A percentile compares a stretch with the other conserved stretches of the same genome.
Evolutionary conservation across 2,329 filamentous ascomycete genomes (phyloP).

Genomic region (Stachybotrys chartarum): DNA sequence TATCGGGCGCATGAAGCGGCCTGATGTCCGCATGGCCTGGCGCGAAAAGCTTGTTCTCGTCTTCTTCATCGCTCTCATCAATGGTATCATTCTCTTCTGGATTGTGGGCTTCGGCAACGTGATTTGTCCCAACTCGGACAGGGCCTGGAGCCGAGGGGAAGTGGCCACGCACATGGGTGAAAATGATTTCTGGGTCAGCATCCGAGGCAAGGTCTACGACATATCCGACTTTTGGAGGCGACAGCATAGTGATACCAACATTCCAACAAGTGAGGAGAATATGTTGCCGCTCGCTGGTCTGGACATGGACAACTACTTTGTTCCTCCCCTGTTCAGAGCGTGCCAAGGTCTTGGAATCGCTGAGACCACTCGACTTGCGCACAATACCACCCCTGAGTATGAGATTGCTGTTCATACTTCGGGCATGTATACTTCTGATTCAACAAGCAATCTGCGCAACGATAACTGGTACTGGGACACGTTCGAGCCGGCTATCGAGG

Average conservation of each 20-base stretch:
- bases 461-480: constrained; percentile 68
- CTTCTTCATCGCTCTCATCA: constrained; percentile 72
- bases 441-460: constrained; percentile 49
- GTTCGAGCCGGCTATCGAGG: constrained; percentile 73
- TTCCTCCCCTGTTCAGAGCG: constrained; percentile 64
- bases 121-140: constrained; percentile 85
- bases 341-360: constrained; percentile 67
- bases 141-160: constrained; percentile 72
- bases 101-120: constrained; percentile 80
- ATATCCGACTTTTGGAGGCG: constrained; percentile 79
- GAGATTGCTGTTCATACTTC: constrained; percentile 60
- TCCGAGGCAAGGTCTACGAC: constrained; percentile 87
- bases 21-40: constrained; percentile 96
- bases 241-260: constrained; percentile 70
- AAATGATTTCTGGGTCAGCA: constrained; percentile 78
- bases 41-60: constrained; percentile 87
- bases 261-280: constrained; percentile 48
- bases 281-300: constrained; percentile 77
- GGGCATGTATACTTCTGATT: constrained; percentile 51
- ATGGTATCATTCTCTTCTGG: constrained; percentile 80
- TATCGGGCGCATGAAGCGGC: constrained; percentile 91
- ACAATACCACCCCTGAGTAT: constrained; percentile 57
- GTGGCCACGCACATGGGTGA: constrained; percentile 63
- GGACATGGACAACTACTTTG: constrained; percentile 80
- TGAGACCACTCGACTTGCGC: constrained; percentile 45